Evolutionary conservation across 2,329 filamentous ascomycete species (phyloP).

Genomic region (Byssochlamys sp.): DNA sequence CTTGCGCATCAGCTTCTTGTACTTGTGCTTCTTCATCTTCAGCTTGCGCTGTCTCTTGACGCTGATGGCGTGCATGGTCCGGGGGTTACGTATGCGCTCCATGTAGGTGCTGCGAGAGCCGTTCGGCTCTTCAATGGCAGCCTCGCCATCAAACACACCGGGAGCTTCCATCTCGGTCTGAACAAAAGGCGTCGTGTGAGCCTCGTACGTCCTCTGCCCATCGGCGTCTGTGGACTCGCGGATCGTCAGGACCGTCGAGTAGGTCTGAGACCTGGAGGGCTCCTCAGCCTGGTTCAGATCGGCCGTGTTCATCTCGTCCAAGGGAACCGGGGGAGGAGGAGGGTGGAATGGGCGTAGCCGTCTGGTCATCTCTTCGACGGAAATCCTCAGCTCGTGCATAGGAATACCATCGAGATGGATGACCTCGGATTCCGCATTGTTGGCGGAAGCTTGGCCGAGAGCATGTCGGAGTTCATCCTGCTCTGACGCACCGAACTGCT

Average conservation of each 20-base stretch:
- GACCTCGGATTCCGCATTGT: slow-evolving; percentile 24
- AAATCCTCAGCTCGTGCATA: slow-evolving; percentile 54
- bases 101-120: slow-evolving; percentile 44
- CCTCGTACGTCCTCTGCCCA: slow-evolving; percentile 44
- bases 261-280: slow-evolving; percentile 31
- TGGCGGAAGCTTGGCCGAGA: slow-evolving; percentile 17
- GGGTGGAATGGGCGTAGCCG: slow-evolving; percentile 72
- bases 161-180: slow-evolving; percentile 29
- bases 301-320: slow-evolving; percentile 33
- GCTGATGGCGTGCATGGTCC: slow-evolving; percentile 69
- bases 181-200: slow-evolving; percentile 43
- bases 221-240: slow-evolving; percentile 44
- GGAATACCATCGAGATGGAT: slow-evolving; percentile 36
- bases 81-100: slow-evolving; percentile 53
- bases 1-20: slow-evolving; percentile 95
- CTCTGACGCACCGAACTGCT: slow-evolving; percentile 12
- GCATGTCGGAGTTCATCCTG: slow-evolving; percentile 25
- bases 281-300: slow-evolving; percentile 27
- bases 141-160: slow-evolving; percentile 17
- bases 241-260: slow-evolving; percentile 43
- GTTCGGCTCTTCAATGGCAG: slow-evolving; percentile 50
- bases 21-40: slow-evolving; percentile 99
- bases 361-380: slow-evolving; percentile 59
- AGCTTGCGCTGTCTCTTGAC: slow-evolving; percentile 85
- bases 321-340: slow-evolving; percentile 66